Conservation (phyloP, 345 rosid species). For the Citrus medica region DNA sequence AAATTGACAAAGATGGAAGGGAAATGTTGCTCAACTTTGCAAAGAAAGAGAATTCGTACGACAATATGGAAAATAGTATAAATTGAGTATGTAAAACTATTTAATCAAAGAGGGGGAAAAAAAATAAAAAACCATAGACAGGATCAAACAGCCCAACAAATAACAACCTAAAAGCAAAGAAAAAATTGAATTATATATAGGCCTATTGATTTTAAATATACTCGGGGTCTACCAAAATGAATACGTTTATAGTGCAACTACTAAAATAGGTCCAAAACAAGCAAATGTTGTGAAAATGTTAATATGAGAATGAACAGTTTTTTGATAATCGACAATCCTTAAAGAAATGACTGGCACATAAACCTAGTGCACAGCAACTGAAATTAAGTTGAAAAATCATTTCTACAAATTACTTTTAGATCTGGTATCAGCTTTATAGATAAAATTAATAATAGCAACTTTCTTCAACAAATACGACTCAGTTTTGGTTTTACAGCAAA, state of each 20-base stretch:
- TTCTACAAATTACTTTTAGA: not conserved
- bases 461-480: not conserved
- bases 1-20: not conserved
- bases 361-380: not conserved
- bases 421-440: not conserved
- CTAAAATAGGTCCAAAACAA: too few relatives aligned
- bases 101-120: too few relatives aligned
- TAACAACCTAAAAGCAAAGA: not conserved
- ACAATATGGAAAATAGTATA: not conserved
- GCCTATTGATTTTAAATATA: not conserved
- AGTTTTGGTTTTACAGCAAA: not conserved
- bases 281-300: not conserved
- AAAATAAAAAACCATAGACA: not conserved
- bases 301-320: not conserved
- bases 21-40: not conserved
- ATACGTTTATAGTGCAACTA: not conserved
- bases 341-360: not conserved
- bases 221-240: not conserved
- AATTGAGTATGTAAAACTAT: not conserved
- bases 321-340: not conserved
- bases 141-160: not conserved
- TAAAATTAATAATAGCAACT: not conserved
- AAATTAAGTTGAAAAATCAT: not conserved
- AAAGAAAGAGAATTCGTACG: not conserved
- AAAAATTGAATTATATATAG: not conserved